Evolutionary conservation across 176 grass and related monocot genomes (phyloP).

Genomic region (Eleusine coracana): DNA sequence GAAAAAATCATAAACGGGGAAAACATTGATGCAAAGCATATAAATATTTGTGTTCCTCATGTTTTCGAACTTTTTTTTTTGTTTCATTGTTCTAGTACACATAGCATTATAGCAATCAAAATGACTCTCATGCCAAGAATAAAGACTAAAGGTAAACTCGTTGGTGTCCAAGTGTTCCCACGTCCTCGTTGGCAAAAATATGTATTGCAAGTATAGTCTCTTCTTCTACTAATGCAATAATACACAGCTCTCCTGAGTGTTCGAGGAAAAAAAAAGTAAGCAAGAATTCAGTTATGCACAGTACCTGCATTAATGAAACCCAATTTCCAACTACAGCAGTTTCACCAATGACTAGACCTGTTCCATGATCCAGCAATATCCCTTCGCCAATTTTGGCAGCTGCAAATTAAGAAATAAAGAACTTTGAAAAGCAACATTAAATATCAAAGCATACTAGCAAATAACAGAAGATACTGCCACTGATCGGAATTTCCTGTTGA

Average conservation of each 20-base stretch:
- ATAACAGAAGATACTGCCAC: not conserved
- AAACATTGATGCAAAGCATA: conserved; percentile 3
- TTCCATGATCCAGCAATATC: conserved; percentile 96
- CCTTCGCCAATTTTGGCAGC: conserved; percentile 96
- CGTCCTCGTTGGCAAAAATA: not conserved
- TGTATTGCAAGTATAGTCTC: no score
- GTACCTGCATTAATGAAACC: conserved; percentile 98
- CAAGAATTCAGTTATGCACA: conserved; percentile 10
- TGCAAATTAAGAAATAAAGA: conserved; percentile 49
- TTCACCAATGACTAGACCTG: conserved; percentile 97
- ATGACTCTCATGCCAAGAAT: not conserved
- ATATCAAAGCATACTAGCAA: conserved; percentile 2
- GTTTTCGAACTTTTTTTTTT: not conserved
- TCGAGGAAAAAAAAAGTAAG: not conserved
- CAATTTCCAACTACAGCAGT: conserved; percentile 97
- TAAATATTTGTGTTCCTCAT: not conserved
- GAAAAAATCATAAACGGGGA: not conserved
- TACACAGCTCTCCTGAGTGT: not conserved
- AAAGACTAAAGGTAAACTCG: not conserved
- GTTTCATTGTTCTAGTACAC: not conserved
- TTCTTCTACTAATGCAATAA: not conserved
- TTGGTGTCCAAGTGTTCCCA: not conserved
- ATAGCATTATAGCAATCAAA: not conserved
- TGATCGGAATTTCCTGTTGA: not conserved
- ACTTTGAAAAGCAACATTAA: conserved; percentile 15